Base-by-base conservation (phyloP, 306 rosid species). In the Begonia peltatifolia region DNA sequence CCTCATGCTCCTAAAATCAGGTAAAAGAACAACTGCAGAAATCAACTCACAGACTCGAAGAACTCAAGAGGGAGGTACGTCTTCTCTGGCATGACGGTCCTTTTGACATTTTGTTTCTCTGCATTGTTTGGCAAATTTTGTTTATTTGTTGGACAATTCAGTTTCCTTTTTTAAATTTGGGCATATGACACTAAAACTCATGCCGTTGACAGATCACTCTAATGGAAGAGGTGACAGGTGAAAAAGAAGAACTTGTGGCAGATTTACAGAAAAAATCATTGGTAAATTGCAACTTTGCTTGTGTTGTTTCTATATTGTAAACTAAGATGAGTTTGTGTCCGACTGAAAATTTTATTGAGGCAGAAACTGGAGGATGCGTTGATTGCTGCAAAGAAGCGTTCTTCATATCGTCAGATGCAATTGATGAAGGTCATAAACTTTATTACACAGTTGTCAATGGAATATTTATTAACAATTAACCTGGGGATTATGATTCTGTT, bases 301-400 rank as follows among this genome's bases (percentile, higher is more conserved):
- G 12, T 57, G 35, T 22, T 17, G 14, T 30, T 42, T 50, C 41
- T 64, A 50, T 56, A 54, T 60, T 23, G 52, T 42, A 23, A 43
- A 35, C 53, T 14, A 68, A 61, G 41, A 36, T 15, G 44, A 14
- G 42, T 42, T 68, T 41, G 41, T 58, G 59, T 61, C 53, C 57
- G 57, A 55, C 62, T 58, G 51, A 55, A 46, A 73, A 62, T 12
- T 53, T 58, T 36, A 38, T 53, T 15, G 36, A 58, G 68, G 63
- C 88, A 86, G 99, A 83, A 83, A 71, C 68, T 90, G 70, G 96
- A 86, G 80, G 99, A 90, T 57, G 82, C 84, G 9, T 73, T 90
- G 74, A 70, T 79, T 64, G 68, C 63, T 71, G 82, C 82, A 8
- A 90, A 86, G 84, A 90, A 80, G 62, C 74, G 68, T 60, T 11